Percentiles rank a stretch among this genome's conserved stretches.
Evolutionary conservation across 768 basidiomycete genomes (phyloP).

Genomic region (Podaxis carcinomalis): DNA sequence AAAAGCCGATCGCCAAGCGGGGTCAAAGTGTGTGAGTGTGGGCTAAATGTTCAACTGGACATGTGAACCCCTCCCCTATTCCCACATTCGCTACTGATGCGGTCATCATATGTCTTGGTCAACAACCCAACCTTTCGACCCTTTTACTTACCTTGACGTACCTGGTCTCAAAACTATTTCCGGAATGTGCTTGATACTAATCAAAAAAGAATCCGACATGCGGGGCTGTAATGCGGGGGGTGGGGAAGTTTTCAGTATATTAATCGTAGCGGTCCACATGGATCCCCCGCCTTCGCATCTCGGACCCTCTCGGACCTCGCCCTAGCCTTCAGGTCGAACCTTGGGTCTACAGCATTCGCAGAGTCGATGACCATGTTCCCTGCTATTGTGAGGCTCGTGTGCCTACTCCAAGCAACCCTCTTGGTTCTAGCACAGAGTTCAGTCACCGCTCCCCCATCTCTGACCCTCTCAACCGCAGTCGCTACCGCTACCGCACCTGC

Average conservation of each 20-base stretch:
- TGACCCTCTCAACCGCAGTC: conserved; percentile 54
- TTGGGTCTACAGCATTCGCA: background rate
- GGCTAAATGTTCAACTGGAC: background rate
- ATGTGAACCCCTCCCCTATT: background rate
- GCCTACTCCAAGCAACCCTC: background rate
- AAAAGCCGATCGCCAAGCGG: background rate
- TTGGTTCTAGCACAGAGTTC: conserved; percentile 3
- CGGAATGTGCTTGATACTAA: background rate
- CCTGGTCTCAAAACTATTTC: background rate
- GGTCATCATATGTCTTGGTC: background rate
- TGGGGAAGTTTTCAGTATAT: background rate
- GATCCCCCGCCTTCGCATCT: background rate
- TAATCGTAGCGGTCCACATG: background rate
- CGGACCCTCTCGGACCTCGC: background rate
- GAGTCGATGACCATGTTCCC: background rate
- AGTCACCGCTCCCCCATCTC: conserved; percentile 18
- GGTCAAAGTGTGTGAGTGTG: background rate
- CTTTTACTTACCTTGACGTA: background rate
- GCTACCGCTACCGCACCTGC: conserved; percentile 60
- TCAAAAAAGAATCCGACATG: background rate
- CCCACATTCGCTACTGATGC: background rate
- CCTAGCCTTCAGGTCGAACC: background rate
- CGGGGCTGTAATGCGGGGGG: background rate
- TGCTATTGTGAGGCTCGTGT: background rate
- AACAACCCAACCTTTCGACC: too few relatives aligned